Base-by-base conservation (phyloP, 495 filamentous ascomycete genomes). In the Penicillium robsamsonii region DNA sequence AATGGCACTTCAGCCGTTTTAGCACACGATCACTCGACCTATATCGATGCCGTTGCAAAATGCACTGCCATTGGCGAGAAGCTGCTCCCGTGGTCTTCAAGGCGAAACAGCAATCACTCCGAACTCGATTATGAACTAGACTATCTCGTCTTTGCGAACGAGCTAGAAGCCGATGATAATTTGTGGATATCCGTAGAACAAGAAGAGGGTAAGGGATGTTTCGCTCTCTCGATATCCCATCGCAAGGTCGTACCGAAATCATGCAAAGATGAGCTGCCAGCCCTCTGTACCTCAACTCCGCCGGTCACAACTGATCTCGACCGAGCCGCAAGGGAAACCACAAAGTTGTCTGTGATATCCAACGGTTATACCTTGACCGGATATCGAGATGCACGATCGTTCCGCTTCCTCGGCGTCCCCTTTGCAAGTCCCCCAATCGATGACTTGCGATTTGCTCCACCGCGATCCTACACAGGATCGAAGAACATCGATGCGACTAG, bases 331-430 rank as follows among this genome's bases (percentile, higher is more conserved):
- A 61, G 60, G 10, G 52, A 59, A 10, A 59, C 57, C 17, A 67
- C 68, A 20, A 69, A 66, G n/a, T 67, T 80, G 42, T 66, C 59
- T 2, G 72, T 75, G 48, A 56, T 67, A 10, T 59, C 53, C 9
- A 29, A 63, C 2, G 52, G 41, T 10, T 69, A 67, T 48, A 62
- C 33, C n/a, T 1, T 71, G 43, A 66, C 64, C 1, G 80, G 80
- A 5, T 79, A 72, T 55, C 71, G 78, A n/a, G 77, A 83, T 63
- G 69, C 76, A 31, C 77, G 76, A 43, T 80, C 77, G 11, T 82
- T 81, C 64, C 75, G 78, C 4, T 84, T 84, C 57, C 63, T 77
- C 3, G 79, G 79, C 2, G 70, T 82, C 11, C 75, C 74, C 8
- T 82, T 79, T 46, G 81, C 81, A 12, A 65, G 79, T 48, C 60